These are phyloP conservation scores for Barnettozyma sp. DNA, from an alignment of 805 yeast genomes.

Conservation along the genomic window DNA sequence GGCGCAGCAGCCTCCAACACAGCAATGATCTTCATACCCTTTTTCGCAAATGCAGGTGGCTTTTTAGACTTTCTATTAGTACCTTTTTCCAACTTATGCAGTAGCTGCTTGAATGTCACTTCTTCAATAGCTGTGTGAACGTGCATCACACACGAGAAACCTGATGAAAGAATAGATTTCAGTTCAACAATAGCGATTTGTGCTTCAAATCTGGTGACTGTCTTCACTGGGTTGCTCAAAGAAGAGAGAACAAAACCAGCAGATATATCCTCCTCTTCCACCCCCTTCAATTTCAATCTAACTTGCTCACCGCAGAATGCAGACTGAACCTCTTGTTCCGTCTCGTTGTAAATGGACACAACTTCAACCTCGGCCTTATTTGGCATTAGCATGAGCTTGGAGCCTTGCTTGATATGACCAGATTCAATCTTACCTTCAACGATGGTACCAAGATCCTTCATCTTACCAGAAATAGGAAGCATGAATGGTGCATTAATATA, in stretches of 20 bases:
- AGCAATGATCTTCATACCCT: slow-evolving; percentile 98
- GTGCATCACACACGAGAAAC: slow-evolving; percentile 98
- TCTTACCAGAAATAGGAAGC: slow-evolving; percentile 91
- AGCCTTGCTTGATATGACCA: slow-evolving; percentile 83
- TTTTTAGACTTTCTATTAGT: slow-evolving; percentile 94
- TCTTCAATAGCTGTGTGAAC: slow-evolving; percentile 98
- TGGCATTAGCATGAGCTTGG: slow-evolving; percentile 82
- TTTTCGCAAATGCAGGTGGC: slow-evolving; percentile 97
- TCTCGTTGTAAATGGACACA: slow-evolving; percentile 82
- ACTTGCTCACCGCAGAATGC: slow-evolving; percentile 98
- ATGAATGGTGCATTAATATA: slow-evolving; percentile 91
- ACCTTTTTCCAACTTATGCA: slow-evolving; percentile 93
- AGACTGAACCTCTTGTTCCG: slow-evolving; percentile 85
- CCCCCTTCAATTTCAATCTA: slow-evolving; percentile 84
- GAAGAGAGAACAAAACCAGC: slow-evolving; percentile 91
- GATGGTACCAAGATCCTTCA: slow-evolving; percentile 94
- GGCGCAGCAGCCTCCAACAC: slow-evolving; percentile 79
- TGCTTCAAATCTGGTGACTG: slow-evolving; percentile 88
- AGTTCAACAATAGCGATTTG: slow-evolving; percentile 96
- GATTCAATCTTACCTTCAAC: slow-evolving; percentile 98
- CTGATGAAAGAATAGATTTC: slow-evolving; percentile 88
- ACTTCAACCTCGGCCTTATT: slow-evolving; percentile 81
- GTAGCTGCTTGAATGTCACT: slow-evolving; percentile 69
- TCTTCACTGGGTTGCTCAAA: slow-evolving; percentile 78
- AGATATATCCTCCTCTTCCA: slow-evolving; percentile 93